Percentiles rank a stretch among this genome's conserved stretches.
Evolutionary conservation across 345 rosid species (phyloP).

Genomic region (Conringia planisiliqua): DNA sequence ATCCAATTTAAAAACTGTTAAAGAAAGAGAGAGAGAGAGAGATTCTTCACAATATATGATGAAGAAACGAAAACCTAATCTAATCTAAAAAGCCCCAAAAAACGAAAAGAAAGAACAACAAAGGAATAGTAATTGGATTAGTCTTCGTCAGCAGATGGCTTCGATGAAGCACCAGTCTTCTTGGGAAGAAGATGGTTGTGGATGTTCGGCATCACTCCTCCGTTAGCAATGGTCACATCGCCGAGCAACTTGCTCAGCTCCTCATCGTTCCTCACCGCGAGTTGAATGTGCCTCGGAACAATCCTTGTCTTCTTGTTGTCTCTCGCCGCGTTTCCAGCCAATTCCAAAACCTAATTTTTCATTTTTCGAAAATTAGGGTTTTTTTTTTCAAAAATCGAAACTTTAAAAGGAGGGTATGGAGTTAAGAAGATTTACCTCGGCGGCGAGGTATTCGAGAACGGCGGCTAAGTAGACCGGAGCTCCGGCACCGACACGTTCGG

Average conservation of each 20-base stretch:
- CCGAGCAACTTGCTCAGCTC: constrained; percentile 87
- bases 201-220: constrained; percentile 95
- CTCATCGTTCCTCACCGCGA: constrained; percentile 86
- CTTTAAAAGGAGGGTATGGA: rapidly evolving
- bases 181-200: constrained; percentile 84
- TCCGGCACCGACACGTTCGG: constrained; percentile 92
- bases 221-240: constrained; percentile 84
- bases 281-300: constrained; percentile 84
- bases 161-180: constrained; percentile 59
- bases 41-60: background rate
- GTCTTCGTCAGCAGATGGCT: constrained; percentile 57
- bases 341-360: constrained; percentile 63
- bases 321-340: constrained; percentile 86
- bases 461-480: constrained; percentile 95
- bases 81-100: background rate
- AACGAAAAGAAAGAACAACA: background rate
- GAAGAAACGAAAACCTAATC: constrained; percentile 4
- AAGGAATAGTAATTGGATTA: background rate
- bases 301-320: constrained; percentile 90
- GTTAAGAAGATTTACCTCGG: too few relatives aligned
- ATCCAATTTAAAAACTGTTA: background rate
- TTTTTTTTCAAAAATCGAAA: background rate
- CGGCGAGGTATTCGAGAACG: constrained; percentile 96
- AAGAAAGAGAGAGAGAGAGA: background rate
- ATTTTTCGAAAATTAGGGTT: background rate